Evolutionary conservation across 306 rosid genomes (phyloP), one percentile per base, ranked within the genome.

Genomic region (Clitoria ternatea): DNA sequence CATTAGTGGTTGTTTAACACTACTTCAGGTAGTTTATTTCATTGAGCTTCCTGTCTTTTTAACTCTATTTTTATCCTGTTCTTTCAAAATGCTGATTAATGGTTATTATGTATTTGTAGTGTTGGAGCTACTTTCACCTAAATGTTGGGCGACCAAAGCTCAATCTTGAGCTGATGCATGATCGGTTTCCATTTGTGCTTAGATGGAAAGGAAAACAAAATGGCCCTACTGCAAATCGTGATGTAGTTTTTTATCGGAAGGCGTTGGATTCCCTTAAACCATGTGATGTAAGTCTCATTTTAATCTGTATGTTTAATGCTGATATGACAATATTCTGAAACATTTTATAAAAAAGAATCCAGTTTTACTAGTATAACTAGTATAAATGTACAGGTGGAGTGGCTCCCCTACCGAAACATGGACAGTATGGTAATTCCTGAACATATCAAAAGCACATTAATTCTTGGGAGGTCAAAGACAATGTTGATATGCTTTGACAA

Each of bases 71-170:
- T 19, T 12, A 26, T 74, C 66, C 26, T 29, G 35, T 56, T 35
- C 67, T 35, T 72, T 56, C 33, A n/a, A 32, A 39, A 17, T 66
- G 71, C 11, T 48, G 64, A 77, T 50, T 59, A 44, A 19, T 13
- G 29, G 18, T 69, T 61, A 55, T 40, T 48, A 26, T 63, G 60
- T 66, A 79, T 79, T 70, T 67, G 75, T 91, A 95, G 97, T 95
- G 97, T 79, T 95, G 99, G 99, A 89, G 99, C 82, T 87, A 91
- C 95, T 95, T 91, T 77, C 96, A 95, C 85, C 84, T 95, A 62
- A 91, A 89, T 75, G 81, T 95, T 72, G 99, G 99, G 69, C 87
- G 99, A 49, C 99, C 99, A 65, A 95, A 86, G 90, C 92, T 95
- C 67, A 89, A 85, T 85, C 87, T 80, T 29, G 96, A 89, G 23